phyloP scores from a whole-genome alignment of 2,329 filamentous ascomycete genomes.

The Fusarium algeriense region DNA sequence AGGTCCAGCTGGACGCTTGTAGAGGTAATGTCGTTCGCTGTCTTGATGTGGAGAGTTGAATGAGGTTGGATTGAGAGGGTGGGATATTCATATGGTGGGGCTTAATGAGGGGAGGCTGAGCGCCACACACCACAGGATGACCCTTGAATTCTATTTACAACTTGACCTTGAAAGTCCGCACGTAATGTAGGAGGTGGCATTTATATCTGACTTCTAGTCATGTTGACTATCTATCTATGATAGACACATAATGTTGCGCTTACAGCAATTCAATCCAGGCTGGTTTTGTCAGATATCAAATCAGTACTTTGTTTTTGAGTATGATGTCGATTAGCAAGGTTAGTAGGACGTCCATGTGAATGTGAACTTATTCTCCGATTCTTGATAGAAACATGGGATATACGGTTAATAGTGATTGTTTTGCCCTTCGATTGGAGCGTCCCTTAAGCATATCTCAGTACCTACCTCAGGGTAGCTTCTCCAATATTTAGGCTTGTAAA shows the following conservation, averaged over 20 bases:
- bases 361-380: background rate
- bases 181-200: background rate
- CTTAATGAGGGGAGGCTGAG: slow-evolving; percentile 23
- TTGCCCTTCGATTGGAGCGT: too few species aligned
- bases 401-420: too few species aligned
- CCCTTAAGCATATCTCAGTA: background rate
- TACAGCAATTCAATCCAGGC: background rate
- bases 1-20: background rate
- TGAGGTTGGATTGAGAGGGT: slow-evolving; percentile 31
- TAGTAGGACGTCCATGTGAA: background rate
- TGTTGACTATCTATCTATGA: background rate
- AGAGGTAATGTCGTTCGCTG: slow-evolving; percentile 17
- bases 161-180: background rate
- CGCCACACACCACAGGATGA: slow-evolving; percentile 24
- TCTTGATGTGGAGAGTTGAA: slow-evolving; percentile 30
- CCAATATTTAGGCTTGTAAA: background rate
- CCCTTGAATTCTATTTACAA: background rate
- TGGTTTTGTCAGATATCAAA: too few species aligned
- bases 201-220: background rate
- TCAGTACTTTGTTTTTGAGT: too few species aligned
- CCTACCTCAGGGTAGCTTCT: background rate
- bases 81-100: slow-evolving; percentile 40
- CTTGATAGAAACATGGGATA: too few species aligned
- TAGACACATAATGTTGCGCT: background rate
- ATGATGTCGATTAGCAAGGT: too few species aligned